Conservation (phyloP, 1,284 basidiomycete genomes). For the Paramarasmius palmivorus region DNA sequence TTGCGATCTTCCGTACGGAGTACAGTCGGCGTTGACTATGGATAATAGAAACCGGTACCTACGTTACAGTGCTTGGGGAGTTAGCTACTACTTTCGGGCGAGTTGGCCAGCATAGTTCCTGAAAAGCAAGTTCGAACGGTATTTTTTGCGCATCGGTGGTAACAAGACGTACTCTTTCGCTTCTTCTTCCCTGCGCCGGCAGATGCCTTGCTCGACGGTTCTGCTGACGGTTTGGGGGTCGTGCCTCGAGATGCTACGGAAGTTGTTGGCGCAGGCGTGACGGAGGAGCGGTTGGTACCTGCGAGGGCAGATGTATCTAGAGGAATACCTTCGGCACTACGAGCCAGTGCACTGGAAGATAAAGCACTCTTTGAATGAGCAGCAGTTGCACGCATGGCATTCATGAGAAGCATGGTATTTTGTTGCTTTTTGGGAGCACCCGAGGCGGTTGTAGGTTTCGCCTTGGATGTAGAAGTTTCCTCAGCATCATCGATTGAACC, state of each 20-base stretch:
- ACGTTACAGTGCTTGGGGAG: no score
- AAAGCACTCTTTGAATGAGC: conserved; percentile 60
- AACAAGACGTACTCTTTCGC: conserved; percentile 54
- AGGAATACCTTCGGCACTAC: conserved; percentile 32
- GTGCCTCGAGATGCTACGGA: conserved; percentile 35
- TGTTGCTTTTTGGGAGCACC: conserved; percentile 53
- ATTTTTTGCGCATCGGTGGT: neutral
- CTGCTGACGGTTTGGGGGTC: conserved; percentile 47
- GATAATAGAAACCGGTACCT: no score
- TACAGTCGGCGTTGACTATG: no score
- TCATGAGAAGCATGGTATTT: conserved; percentile 65
- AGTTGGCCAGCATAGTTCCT: conserved; percentile 8
- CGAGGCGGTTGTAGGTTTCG: conserved; percentile 23
- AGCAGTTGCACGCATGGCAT: conserved; percentile 77
- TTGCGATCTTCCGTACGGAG: no score
- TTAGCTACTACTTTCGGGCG: neutral
- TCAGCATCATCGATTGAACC: conserved; percentile 28
- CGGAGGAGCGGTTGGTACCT: conserved; percentile 44
- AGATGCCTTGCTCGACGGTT: conserved; percentile 44
- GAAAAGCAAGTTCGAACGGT: neutral
- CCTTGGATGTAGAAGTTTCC: conserved; percentile 21
- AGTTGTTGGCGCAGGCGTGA: conserved; percentile 50
- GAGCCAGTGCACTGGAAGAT: conserved; percentile 31
- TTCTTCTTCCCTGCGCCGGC: conserved; percentile 68
- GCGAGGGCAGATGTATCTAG: conserved; percentile 42